Percentiles rank a stretch among this genome's conserved stretches.
These are phyloP conservation scores for Ichthyophonus hoferi DNA, from an alignment of 208 protist species.

Conservation along the genomic window DNA sequence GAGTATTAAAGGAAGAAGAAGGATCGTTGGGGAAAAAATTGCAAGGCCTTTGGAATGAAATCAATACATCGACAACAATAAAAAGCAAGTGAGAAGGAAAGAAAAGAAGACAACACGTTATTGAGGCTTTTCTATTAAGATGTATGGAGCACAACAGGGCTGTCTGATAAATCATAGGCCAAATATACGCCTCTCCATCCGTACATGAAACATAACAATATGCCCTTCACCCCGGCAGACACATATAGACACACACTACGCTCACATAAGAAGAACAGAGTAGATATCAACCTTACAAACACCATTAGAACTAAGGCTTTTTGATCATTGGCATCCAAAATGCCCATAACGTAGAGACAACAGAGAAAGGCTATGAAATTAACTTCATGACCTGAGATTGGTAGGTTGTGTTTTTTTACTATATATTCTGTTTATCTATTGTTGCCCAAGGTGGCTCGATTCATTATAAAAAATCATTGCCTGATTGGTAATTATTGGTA, in stretches of 20 bases:
- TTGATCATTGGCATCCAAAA: conserved; percentile 29
- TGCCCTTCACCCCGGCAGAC: neutral
- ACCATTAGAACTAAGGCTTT: conserved; percentile 49
- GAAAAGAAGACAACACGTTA: no score
- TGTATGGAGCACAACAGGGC: neutral
- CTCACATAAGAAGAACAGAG: neutral
- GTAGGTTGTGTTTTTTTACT: neutral
- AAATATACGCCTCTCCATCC: conserved; percentile 61
- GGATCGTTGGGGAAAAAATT: no score
- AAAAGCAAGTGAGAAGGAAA: no score
- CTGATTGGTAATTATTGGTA: no score
- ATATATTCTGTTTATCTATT: no score
- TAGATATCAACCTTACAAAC: conserved; percentile 22
- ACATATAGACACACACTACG: neutral
- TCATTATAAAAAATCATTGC: no score
- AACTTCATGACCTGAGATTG: conserved; percentile 85
- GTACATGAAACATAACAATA: neutral
- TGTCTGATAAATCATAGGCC: conserved; percentile 72
- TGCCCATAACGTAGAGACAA: conserved; percentile 69
- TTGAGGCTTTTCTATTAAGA: neutral
- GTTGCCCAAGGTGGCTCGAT: no score
- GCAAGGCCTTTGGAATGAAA: no score
- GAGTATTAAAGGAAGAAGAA: no score
- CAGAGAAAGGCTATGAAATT: conserved; percentile 87
- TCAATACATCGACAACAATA: no score